These are phyloP conservation scores for Ambrosia hybrid DNA, from an alignment of 140 eudicot species.

Conservation along the genomic window DNA sequence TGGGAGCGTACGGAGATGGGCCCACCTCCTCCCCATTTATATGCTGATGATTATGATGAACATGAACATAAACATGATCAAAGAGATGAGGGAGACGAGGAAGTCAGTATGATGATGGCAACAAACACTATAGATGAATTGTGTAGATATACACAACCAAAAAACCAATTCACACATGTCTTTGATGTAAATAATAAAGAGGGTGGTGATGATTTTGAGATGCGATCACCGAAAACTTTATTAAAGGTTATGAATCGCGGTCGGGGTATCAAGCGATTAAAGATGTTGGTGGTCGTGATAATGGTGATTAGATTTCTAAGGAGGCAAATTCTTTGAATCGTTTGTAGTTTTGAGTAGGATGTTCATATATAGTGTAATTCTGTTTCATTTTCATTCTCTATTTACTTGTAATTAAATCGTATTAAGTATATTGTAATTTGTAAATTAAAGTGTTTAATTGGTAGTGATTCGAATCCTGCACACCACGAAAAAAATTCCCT, in stretches of 20 bases:
- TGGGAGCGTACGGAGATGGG: constrained; percentile 29
- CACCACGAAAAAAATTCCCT: too few relatives aligned
- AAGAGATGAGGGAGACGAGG: not conserved
- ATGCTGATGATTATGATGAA: constrained; percentile 29
- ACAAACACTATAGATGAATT: not conserved
- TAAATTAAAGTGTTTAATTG: too few relatives aligned
- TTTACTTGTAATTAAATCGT: not conserved
- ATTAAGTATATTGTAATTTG: too few relatives aligned
- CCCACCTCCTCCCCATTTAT: constrained; percentile 34
- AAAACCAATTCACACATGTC: constrained; percentile 3
- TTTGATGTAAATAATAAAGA: constrained; percentile 3
- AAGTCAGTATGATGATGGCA: constrained; percentile 1
- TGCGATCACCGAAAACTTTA: not conserved
- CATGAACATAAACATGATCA: not conserved
- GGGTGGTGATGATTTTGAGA: constrained; percentile 15
- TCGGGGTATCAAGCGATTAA: constrained; percentile 18
- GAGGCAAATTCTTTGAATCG: constrained; percentile 15
- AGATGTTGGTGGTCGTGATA: constrained; percentile 6
- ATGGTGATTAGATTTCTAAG: constrained; percentile 14
- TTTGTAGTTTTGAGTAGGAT: not conserved
- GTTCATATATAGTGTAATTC: not conserved
- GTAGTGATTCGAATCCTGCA: too few relatives aligned
- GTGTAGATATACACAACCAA: not conserved
- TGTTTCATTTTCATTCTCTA: not conserved
- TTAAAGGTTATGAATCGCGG: not conserved